Conservation (phyloP, 2,329 filamentous ascomycete genomes). For the Stagonosporopsis vannaccii region DNA sequence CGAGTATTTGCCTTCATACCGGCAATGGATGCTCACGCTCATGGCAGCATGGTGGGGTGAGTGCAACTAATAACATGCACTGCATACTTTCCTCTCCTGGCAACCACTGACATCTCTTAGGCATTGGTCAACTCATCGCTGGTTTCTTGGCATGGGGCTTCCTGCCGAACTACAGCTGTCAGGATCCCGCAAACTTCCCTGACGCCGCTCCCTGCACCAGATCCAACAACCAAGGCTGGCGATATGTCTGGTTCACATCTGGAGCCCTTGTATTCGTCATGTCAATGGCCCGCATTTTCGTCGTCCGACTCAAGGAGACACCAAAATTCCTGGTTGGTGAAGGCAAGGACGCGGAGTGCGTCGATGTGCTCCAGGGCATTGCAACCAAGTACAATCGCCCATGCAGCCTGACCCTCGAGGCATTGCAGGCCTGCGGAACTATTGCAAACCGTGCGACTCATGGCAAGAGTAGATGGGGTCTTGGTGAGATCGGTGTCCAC, state of each 20-base stretch:
- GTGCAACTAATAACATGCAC: too few species aligned
- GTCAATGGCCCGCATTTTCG: slow-evolving; percentile 60
- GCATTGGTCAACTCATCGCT: slow-evolving; percentile 59
- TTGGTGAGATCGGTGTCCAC: slow-evolving; percentile 59
- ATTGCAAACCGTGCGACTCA: slow-evolving; percentile 30
- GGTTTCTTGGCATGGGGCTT: slow-evolving; percentile 64
- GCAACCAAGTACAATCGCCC: slow-evolving; percentile 61
- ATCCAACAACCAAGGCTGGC: slow-evolving; percentile 64
- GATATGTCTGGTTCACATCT: slow-evolving; percentile 63
- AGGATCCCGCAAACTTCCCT: slow-evolving; percentile 38
- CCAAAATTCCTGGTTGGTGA: slow-evolving; percentile 65
- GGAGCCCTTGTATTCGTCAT: slow-evolving; percentile 64
- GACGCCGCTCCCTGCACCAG: slow-evolving; percentile 57
- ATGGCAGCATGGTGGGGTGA: too few species aligned
- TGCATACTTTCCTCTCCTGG: too few species aligned
- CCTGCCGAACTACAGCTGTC: slow-evolving; percentile 59
- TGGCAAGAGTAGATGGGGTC: slow-evolving; percentile 46
- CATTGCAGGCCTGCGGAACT: slow-evolving; percentile 56
- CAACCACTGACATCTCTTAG: too few species aligned
- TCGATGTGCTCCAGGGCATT: slow-evolving; percentile 58
- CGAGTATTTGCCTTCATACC: slow-evolving; percentile 63
- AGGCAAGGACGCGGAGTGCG: slow-evolving; percentile 60
- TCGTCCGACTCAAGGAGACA: slow-evolving; percentile 63
- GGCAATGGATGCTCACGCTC: slow-evolving; percentile 72
- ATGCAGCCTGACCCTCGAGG: slow-evolving; percentile 60